Evolutionary conservation across 257 asterid species (phyloP).

Genomic region (Solanum commersonii): DNA sequence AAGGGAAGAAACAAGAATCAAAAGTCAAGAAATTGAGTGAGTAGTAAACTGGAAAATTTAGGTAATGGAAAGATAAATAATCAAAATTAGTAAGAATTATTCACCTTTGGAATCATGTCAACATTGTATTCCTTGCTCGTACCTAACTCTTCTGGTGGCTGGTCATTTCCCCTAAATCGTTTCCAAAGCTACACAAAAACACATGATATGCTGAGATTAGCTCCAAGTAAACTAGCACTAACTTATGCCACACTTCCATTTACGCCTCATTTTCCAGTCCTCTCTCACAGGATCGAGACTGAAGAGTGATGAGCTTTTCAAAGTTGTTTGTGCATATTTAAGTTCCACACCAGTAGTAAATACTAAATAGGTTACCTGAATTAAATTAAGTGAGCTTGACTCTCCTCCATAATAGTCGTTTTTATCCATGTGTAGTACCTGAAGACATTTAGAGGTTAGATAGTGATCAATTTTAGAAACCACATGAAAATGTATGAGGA

Average conservation of each 20-base stretch:
- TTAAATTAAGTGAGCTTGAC: constrained; percentile 71
- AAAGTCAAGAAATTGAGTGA: background rate
- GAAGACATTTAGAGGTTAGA: background rate
- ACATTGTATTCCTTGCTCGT: constrained; percentile 91
- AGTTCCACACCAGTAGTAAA: constrained; percentile 36
- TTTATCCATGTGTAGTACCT: constrained; percentile 97
- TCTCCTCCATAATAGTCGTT: constrained; percentile 98
- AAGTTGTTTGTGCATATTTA: background rate
- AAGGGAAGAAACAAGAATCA: background rate
- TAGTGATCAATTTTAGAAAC: background rate
- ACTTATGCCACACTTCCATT: background rate
- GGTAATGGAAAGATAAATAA: background rate
- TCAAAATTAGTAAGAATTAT: background rate
- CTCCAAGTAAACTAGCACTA: background rate
- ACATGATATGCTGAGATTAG: background rate
- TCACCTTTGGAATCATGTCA: constrained; percentile 96
- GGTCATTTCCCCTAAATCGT: constrained; percentile 77
- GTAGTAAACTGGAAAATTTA: background rate
- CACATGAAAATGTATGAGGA: background rate
- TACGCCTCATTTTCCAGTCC: background rate
- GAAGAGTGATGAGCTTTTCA: background rate
- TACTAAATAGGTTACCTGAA: constrained; percentile 43
- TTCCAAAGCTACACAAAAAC: constrained; percentile 63
- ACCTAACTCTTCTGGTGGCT: constrained; percentile 67
- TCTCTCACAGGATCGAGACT: background rate